Conservation (phyloP, 331 rosid species). For the Rhamnella rubrinervis region DNA sequence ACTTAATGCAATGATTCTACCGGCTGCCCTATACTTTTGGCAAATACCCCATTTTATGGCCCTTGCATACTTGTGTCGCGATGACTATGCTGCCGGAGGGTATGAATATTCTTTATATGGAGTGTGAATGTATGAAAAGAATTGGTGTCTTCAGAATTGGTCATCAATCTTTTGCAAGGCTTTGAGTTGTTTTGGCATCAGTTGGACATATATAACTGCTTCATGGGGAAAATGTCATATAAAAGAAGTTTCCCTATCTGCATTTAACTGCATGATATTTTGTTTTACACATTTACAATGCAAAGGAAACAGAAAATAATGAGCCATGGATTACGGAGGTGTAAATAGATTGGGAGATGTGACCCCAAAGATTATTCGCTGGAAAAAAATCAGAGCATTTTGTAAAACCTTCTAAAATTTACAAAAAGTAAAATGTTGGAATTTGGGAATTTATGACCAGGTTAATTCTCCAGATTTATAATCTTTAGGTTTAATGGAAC, state of each 20-base stretch:
- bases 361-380: not conserved
- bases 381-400: not conserved
- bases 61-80: conserved; percentile 87
- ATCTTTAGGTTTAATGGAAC: not conserved
- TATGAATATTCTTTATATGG: conserved; percentile 37
- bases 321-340: not conserved
- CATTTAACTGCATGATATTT: not conserved
- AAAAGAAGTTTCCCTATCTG: not conserved
- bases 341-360: not conserved
- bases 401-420: not conserved
- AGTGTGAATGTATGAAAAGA: not conserved
- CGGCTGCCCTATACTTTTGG: conserved; percentile 97
- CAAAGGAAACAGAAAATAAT: not conserved
- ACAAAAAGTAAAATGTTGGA: not conserved
- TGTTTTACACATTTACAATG: conserved; percentile 1
- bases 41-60: conserved; percentile 99
- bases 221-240: conserved; percentile 3
- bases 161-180: not conserved
- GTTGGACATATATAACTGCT: not conserved
- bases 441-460: conserved; percentile 6
- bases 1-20: conserved; percentile 77
- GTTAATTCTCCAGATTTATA: conserved; percentile 19
- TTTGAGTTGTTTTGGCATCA: not conserved
- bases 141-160: not conserved
- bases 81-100: conserved; percentile 96